Conservation (phyloP, 495 filamentous ascomycete species). For the Neurospora sp. region DNA sequence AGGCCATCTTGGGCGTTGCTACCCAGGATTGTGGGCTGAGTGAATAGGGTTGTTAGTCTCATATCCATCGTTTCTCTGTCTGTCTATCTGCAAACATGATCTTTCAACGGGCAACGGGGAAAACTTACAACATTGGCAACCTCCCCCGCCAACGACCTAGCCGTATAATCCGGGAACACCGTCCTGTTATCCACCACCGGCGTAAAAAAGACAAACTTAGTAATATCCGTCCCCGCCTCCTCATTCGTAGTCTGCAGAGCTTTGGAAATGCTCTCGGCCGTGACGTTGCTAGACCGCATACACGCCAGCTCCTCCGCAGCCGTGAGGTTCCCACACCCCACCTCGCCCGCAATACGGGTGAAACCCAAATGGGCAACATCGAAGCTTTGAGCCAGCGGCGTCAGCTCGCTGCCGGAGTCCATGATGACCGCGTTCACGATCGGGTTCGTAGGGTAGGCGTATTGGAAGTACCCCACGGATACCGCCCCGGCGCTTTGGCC, state of each 20-base stretch:
- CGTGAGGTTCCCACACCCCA: slow-evolving; percentile 32
- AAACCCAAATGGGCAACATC: slow-evolving; percentile 23
- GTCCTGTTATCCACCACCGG: slow-evolving; percentile 10
- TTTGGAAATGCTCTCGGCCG: slow-evolving; percentile 17
- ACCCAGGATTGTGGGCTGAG: slow-evolving; percentile 13
- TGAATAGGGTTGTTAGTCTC: background rate
- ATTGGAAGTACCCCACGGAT: slow-evolving; percentile 43
- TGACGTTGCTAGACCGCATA: slow-evolving; percentile 30
- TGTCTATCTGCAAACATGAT: too few species aligned
- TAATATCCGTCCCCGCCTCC: slow-evolving; percentile 7
- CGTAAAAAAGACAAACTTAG: slow-evolving; percentile 20
- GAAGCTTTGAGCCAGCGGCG: slow-evolving; percentile 24
- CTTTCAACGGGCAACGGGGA: too few species aligned
- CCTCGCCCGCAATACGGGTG: slow-evolving; percentile 20
- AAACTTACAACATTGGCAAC: slow-evolving; percentile 14
- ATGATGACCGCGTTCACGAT: slow-evolving; percentile 39
- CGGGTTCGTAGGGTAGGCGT: slow-evolving; percentile 36
- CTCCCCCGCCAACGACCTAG: background rate
- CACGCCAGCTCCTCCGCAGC: slow-evolving; percentile 29
- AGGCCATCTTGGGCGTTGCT: slow-evolving; percentile 14
- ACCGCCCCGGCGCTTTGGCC: slow-evolving; percentile 45
- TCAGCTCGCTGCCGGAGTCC: slow-evolving; percentile 43
- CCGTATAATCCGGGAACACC: slow-evolving; percentile 37
- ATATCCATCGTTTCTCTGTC: too few species aligned
- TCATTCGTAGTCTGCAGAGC: slow-evolving; percentile 27